Evolutionary conservation across 2,329 filamentous ascomycete genomes (phyloP).

Genomic region (Pseudogymnoascus verrucosus): DNA sequence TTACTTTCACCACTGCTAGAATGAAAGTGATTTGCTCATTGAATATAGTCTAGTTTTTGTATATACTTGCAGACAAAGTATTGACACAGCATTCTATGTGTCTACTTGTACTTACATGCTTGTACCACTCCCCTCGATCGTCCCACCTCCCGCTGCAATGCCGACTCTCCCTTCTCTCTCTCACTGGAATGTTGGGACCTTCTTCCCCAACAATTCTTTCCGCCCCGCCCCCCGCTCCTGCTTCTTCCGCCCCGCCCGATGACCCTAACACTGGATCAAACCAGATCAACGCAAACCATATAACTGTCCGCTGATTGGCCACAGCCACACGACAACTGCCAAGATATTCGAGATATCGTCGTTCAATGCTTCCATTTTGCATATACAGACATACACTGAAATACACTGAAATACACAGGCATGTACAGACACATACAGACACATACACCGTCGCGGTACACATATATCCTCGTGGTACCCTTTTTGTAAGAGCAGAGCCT

Average conservation of each 20-base stretch:
- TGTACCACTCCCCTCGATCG: not conserved
- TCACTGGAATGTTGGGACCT: not conserved
- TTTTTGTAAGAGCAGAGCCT: not conserved
- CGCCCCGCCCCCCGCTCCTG: not conserved
- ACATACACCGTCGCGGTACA: not conserved
- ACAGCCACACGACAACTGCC: not conserved
- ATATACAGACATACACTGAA: no score
- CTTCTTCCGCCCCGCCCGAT: not conserved
- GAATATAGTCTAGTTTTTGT: not conserved
- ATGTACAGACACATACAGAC: not conserved
- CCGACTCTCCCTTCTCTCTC: not conserved
- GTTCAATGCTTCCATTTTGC: not conserved
- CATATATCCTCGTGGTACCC: not conserved
- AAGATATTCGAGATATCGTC: not conserved
- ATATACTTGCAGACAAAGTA: not conserved
- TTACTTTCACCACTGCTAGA: not conserved
- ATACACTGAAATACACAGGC: not conserved
- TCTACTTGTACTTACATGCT: not conserved
- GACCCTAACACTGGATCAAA: not conserved
- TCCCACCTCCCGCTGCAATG: slow-evolving; percentile 1
- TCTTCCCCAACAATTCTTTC: slow-evolving; percentile 5
- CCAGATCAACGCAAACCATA: not conserved
- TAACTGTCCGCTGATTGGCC: not conserved
- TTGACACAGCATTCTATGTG: no score
- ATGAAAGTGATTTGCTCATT: not conserved